These are phyloP conservation scores for Nothophaeocryptopus gaeumannii DNA, from an alignment of 2,329 filamentous ascomycete genomes.

Conservation along the genomic window DNA sequence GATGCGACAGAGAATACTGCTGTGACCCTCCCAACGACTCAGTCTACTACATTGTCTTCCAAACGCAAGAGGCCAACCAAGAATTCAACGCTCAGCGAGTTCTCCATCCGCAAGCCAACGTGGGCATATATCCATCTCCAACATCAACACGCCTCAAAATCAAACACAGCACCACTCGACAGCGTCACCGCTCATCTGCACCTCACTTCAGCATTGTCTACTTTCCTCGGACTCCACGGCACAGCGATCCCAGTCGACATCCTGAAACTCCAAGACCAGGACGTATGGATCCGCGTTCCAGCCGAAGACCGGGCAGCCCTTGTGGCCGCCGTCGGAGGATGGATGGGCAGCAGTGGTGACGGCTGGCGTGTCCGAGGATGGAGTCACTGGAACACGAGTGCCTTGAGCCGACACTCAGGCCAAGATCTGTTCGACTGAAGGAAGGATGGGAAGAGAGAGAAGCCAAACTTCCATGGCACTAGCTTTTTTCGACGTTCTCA, in stretches of 20 bases:
- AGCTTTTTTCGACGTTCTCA: no score
- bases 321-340: slow-evolving; percentile 64
- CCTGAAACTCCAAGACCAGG: slow-evolving; percentile 55
- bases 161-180: slow-evolving; percentile 48
- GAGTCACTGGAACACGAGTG: slow-evolving; percentile 63
- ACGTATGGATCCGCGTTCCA: slow-evolving; percentile 65
- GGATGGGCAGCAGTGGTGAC: slow-evolving; percentile 51
- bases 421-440: slow-evolving; percentile 45
- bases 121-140: slow-evolving; percentile 45
- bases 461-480: no score
- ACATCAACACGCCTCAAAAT: slow-evolving; percentile 25
- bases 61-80: slow-evolving; percentile 22
- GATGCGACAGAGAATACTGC: slow-evolving; percentile 9
- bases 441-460: not conserved
- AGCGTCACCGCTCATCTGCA: slow-evolving; percentile 61
- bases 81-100: slow-evolving; percentile 30
- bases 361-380: slow-evolving; percentile 54
- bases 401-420: slow-evolving; percentile 52
- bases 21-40: slow-evolving; percentile 2
- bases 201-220: slow-evolving; percentile 60
- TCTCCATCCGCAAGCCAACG: slow-evolving; percentile 39
- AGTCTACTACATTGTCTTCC: slow-evolving; percentile 6
- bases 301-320: slow-evolving; percentile 59
- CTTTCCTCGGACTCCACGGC: slow-evolving; percentile 70
- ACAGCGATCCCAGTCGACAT: slow-evolving; percentile 67